Evolutionary conservation across 2,329 filamentous ascomycete species (phyloP), one percentile per base, ranked within the genome.

Genomic region (Fusarium liriodendri): DNA sequence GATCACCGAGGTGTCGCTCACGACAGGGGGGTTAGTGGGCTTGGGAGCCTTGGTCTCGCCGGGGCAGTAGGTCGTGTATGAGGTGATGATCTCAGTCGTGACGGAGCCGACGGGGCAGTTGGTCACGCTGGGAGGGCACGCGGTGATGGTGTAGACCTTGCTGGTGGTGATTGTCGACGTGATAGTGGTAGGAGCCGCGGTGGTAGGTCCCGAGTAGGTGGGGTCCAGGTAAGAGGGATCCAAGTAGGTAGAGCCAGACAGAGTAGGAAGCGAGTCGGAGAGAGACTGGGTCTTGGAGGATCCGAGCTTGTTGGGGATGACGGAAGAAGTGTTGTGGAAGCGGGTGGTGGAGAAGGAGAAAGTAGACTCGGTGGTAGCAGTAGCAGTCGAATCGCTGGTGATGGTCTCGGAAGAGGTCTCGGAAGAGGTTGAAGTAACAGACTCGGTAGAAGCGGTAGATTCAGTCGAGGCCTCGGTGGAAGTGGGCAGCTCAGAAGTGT

Each of bases 61-160:
- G 14, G 84, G 84, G 76, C 83, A 85, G 66, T 84, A 81, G 10
- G 83, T 84, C 18, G 81, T 84, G 62, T 80, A 80, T 20, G 64
- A 69, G 13, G 72, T 77, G 61, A 78, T 67, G 32, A 70, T 70
- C 52, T 78, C 72, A 20, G 79, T 81, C 14, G 80, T 80, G 29
- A 82, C 78, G 2, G 75, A 66, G 22, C 78, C 79, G 29, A 79
- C 62, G 4, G 78, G 76, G 69, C 80, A 82, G 64, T 75, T 58
- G 16, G 76, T 79, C 35, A 79, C 75, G 22, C 60, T 71, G 11
- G 77, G 72, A 20, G 79, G 74, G 70, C 81, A 83, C 5, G 79
- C 76, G 0, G 80, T 82, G 65, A 83, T 69, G 40, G 81, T 82
- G 71, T 79, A 79, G 37, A 78, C 74, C 62, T 62, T 74, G 60